Base-by-base conservation (phyloP, 257 asterid species). In the Ilex aquifolium region DNA sequence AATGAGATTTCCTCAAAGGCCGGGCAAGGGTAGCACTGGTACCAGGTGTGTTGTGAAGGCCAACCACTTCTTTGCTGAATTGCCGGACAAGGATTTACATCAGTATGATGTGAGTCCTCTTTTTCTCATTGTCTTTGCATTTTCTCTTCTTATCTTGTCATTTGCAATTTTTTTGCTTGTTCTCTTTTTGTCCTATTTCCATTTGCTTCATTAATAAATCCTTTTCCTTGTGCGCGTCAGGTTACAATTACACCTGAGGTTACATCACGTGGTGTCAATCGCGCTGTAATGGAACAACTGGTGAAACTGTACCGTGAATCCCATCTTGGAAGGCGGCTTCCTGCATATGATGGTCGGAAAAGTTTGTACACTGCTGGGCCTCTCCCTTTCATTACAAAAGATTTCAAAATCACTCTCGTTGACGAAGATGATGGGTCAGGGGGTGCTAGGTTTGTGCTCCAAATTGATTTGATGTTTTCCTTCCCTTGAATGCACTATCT, bases 341-440 rank as follows among this genome's bases (percentile, higher is more conserved):
- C 98, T 52, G 98, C 91, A n/a, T 92, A 92, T 80, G 98, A 92
- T 80, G 97, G 98, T 39, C 76, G 98, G 60, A 92, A 92, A 81
- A 88, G 95, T 59, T 81, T 92, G 11, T 92, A 92, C 79, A 92
- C 98, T 59, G 98, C 97, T 6, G 98, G 98, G 3, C 84, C 98
- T 36, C 83, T 92, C 52, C 97, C 98, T 32, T 92, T 92, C 74
- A 69, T 44, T 31, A 77, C 85, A 0, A 87, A 75, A 65, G 98
- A 85, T 75, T 92, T 92, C 66, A 82, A 44, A 44, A 85, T 92
- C 32, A 79, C 67, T 7, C 96, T 92, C 31, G 12, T 67, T 11
- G 95, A 89, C 60, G 98, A 92, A 63, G 98, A 88, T 57, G 97
- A 92, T 21, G 83, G 88, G 74, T 67, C 91, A 31, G 88, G 85